phyloP scores from a whole-genome alignment of 1,284 basidiomycete species.

The Dichomitus squalens region DNA sequence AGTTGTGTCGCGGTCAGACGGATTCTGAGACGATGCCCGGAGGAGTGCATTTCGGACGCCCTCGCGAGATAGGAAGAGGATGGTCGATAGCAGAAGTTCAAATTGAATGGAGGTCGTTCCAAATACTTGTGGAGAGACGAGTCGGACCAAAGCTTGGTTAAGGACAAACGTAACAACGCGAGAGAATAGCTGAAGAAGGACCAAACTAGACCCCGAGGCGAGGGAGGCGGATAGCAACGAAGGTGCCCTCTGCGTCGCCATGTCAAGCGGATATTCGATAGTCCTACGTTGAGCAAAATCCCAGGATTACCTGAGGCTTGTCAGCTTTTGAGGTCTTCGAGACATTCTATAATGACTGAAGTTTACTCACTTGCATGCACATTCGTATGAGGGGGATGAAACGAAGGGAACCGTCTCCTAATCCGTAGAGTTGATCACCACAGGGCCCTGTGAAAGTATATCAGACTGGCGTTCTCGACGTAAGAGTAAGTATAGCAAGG shows the following conservation, averaged over 20 bases:
- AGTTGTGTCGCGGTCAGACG: not conserved
- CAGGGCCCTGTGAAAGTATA: too few species aligned
- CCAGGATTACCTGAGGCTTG: too few species aligned
- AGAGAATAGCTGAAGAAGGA: slow-evolving; percentile 85
- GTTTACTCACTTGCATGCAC: too few species aligned
- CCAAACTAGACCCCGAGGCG: slow-evolving; percentile 76
- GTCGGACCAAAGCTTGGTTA: slow-evolving; percentile 86
- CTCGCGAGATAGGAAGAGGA: slow-evolving; percentile 91
- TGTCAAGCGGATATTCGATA: not conserved
- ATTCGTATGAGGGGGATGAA: too few species aligned
- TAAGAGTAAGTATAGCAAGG: too few species aligned
- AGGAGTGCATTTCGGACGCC: slow-evolving; percentile 86
- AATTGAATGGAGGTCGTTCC: slow-evolving; percentile 87
- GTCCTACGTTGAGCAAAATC: not conserved
- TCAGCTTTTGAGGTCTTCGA: too few species aligned
- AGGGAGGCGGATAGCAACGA: slow-evolving; percentile 37
- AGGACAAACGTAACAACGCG: slow-evolving; percentile 85
- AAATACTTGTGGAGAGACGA: slow-evolving; percentile 85
- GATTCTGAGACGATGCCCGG: slow-evolving; percentile 31
- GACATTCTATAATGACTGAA: too few species aligned
- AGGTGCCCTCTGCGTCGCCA: slow-evolving; percentile 1
- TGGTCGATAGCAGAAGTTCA: slow-evolving; percentile 84
- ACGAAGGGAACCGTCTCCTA: too few species aligned
- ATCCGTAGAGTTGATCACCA: too few species aligned
- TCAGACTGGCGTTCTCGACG: too few species aligned